Base-by-base conservation (phyloP, 1,284 basidiomycete species). In the Apiotrichum sp. region DNA sequence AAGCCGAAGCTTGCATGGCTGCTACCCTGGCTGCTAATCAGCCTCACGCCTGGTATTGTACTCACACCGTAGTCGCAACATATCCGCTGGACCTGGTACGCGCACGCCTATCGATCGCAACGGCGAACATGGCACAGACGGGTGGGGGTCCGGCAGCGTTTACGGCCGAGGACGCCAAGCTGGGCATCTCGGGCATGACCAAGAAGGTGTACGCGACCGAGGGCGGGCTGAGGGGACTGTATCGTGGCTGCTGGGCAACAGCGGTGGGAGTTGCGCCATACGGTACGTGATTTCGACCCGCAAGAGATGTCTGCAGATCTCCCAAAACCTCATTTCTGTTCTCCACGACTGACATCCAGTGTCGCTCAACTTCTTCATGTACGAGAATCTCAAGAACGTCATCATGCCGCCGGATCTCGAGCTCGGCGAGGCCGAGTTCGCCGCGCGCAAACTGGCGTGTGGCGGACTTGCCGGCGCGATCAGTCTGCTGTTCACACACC, bases 41-140 rank as follows among this genome's bases (percentile, higher is more conserved):
- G 36, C 13, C 8, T 38, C 8, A 13, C 36, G 14, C 47, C 29
- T 7, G n/a, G n/a, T 35, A 22, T 22, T 22, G 22, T 13, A 22
- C 41, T 35, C 2, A 44, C 10, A 22, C 10, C 46, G 1, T 51
- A 71, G 89, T 87, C 61, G 83, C 88, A 35, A 97, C 93, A 69
- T 97, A 96, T 76, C 93, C 93, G 3, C 78, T 97, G 61, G 93
- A 97, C 74, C 84, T 97, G 53, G 88, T 97, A 29, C 84, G 93
- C 51, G 89, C 90, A n/a, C 83, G 93, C 47, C 80, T 97, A 63
- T 93, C 89, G 33, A 95, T 97, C 66, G 91, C 90, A 11, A 92
- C 90, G 3, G 88, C 72, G 34, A 71, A 71, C 48, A 63, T 73
- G 62, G 59, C 70, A 3, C 54, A 63, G 4, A 53, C 50, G 29